phyloP scores from a whole-genome alignment of 2,329 filamentous ascomycete genomes.

The Neurospora sp. region DNA sequence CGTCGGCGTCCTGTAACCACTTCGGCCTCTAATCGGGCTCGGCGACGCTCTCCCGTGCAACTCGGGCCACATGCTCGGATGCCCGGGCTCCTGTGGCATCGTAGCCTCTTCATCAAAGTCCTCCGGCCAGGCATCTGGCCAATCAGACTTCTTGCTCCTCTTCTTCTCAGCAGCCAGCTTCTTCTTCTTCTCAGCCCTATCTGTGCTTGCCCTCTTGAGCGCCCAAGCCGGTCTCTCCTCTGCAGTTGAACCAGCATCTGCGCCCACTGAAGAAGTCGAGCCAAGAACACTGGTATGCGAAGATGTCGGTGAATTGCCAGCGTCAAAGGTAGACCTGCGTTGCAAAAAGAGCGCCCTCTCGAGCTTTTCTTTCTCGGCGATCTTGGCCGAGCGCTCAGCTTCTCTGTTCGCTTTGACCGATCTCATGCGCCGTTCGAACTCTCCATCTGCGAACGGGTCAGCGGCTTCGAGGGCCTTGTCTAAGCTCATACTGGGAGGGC shows the following conservation, averaged over 20 bases:
- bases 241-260: neutral
- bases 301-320: neutral
- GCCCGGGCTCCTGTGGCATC: neutral
- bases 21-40: neutral
- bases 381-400: conserved; percentile 12
- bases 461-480: neutral
- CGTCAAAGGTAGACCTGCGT: neutral
- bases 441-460: neutral
- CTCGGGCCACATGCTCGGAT: neutral
- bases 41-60: neutral
- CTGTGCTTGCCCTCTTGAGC: neutral
- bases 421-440: neutral
- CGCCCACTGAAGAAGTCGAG: neutral
- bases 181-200: conserved; percentile 4
- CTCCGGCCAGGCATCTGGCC: neutral
- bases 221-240: neutral
- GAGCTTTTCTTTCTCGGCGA: conserved; percentile 22
- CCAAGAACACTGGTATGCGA: neutral
- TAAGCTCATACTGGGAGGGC: neutral
- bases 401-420: neutral
- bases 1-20: neutral
- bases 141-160: neutral
- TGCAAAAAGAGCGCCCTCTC: neutral
- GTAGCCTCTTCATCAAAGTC: neutral
- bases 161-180: neutral